Conservation (phyloP, 495 filamentous ascomycete genomes). For the Arthonia radiata region DNA sequence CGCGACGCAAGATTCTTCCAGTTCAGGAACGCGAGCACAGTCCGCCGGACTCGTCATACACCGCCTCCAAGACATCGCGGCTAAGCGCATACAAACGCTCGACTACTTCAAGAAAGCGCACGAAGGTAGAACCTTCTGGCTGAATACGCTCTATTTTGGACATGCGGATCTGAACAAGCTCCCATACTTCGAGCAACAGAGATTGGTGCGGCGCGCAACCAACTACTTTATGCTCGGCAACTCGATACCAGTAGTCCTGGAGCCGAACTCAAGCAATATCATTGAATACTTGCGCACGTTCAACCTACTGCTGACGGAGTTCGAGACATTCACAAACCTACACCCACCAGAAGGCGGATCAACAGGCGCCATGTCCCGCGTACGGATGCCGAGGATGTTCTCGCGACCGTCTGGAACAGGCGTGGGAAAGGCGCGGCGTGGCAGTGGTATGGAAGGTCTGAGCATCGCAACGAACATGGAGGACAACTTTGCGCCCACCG, state of each 20-base stretch:
- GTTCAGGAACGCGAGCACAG: too few species aligned
- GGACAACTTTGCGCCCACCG: constrained; percentile 15
- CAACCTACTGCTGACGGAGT: constrained; percentile 68
- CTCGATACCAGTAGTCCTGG: constrained; percentile 68
- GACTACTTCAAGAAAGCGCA: constrained; percentile 88
- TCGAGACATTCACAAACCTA: constrained; percentile 72
- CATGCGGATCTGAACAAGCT: constrained; percentile 55
- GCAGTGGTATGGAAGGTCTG: constrained; percentile 43
- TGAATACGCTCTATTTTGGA: constrained; percentile 82
- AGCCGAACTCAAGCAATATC: constrained; percentile 52
- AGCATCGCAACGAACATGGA: constrained; percentile 29
- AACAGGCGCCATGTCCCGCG: constrained; percentile 45
- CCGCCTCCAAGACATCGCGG: constrained; percentile 69
- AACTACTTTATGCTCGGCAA: constrained; percentile 85
- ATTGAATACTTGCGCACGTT: constrained; percentile 70
- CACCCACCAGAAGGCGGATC: constrained; percentile 52
- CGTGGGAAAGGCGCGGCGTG: constrained; percentile 39
- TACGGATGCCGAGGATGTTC: constrained; percentile 73
- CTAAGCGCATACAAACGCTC: constrained; percentile 87
- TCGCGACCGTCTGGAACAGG: constrained; percentile 37
- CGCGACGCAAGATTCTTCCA: too few species aligned
- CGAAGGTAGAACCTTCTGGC: constrained; percentile 89
- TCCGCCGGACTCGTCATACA: too few species aligned
- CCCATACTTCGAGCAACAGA: constrained; percentile 62
- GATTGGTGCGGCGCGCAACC: constrained; percentile 63